Base-by-base conservation (phyloP, 345 rosid genomes). In the Physaria fendleri region DNA sequence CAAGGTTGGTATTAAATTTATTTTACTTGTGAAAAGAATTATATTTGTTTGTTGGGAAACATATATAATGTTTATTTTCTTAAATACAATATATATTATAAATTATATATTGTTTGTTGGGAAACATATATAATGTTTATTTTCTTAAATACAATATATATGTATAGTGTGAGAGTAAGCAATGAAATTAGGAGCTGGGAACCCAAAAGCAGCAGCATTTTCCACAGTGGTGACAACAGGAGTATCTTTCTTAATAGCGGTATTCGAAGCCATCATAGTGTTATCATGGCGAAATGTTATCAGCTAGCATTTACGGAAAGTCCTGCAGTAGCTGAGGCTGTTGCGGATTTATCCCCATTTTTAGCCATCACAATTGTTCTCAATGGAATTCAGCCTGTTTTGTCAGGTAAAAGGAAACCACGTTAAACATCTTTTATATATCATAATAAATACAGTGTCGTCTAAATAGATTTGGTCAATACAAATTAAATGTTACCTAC, bases 111-210 rank as follows among this genome's bases (percentile, higher is more conserved):
- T 21, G 2, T 14, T 9, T 14, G 2, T 17, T 13, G 10, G 7
- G 8, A 30, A 18, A 11, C 17, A 35, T 55, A 32, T 1, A 9
- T 25, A n/a, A 20, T 4, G 1, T 8, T 11, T n/a, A 3, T 0
- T 20, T 45, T 12, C 1, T 45, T 5, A n/a, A n/a, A n/a, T 45
- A 17, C 9, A 16, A 18, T 14, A 8, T 45, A 45, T 3, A n/a
- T n/a, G 2, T 51, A 48, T 76, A 86, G 87, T 61, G 85, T 83
- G 44, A 79, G 95, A 24, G 84, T 83, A 5, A 70, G 95, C 74
- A 85, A 85, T 53, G 89, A 81, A n/a, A 65, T 56, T 86, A 10
- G 94, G 94, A 64, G 94, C 90, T 1, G 87, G 81, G 10, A 78
- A 86, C 63, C 88, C 90, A 2, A 83, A 71, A 39, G 74, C 90